phyloP scores from a whole-genome alignment of 306 rosid genomes.

The Rosa chinensis region DNA sequence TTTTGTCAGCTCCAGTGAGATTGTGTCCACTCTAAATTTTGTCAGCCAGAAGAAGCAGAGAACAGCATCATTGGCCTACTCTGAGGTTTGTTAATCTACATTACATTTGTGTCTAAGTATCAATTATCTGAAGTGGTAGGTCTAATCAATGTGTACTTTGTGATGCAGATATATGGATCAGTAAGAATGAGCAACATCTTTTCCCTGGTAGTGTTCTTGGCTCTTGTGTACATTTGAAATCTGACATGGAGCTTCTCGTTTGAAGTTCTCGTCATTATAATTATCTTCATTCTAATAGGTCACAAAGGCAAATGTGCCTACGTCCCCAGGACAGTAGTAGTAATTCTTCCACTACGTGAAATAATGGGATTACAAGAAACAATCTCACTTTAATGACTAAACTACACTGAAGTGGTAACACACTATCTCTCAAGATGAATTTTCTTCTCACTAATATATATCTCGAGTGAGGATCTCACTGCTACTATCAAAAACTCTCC shows the following conservation, averaged over 20 bases:
- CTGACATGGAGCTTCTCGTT: constrained; percentile 31
- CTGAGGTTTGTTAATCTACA: constrained; percentile 2
- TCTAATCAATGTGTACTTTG: not conserved
- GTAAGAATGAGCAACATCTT: constrained; percentile 19
- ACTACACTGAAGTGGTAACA: no score
- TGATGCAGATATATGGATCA: constrained; percentile 30
- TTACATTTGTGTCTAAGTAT: not conserved
- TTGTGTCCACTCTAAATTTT: constrained; percentile 19
- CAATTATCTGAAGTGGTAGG: not conserved
- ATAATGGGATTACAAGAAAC: no score
- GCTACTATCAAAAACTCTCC: no score
- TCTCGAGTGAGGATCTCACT: no score
- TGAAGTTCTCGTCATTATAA: constrained; percentile 33
- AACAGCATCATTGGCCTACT: constrained; percentile 16
- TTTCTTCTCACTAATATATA: no score
- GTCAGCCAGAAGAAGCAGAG: constrained; percentile 17
- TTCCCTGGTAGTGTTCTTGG: constrained; percentile 25
- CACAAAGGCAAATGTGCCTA: no score
- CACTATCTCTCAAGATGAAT: no score
- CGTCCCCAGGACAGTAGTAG: no score
- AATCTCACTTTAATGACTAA: no score
- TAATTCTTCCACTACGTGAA: no score
- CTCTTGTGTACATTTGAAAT: constrained; percentile 16
- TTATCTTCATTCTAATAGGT: constrained; percentile 35
- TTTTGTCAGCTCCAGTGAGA: constrained; percentile 22